These are phyloP conservation scores for Penicillium cataractarum DNA, from an alignment of 495 filamentous ascomycete genomes.

Conservation along the genomic window DNA sequence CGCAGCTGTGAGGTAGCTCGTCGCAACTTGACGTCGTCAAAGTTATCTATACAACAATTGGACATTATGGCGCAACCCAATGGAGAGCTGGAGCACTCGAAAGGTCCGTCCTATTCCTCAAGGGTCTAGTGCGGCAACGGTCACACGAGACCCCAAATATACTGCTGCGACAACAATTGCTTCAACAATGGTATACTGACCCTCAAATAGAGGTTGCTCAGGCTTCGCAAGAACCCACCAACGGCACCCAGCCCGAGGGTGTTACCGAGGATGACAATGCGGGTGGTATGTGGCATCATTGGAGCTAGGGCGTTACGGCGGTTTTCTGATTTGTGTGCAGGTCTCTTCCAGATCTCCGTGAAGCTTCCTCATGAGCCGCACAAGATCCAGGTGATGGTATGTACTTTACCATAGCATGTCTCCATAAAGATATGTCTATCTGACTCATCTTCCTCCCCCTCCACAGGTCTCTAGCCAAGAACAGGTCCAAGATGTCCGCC, in stretches of 20 bases:
- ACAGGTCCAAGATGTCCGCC: conserved; percentile 95
- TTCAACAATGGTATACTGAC: conserved; percentile 27
- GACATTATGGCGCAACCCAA: conserved; percentile 47
- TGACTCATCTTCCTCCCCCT: conserved; percentile 13
- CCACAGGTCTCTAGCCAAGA: conserved; percentile 85
- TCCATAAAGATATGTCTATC: conserved; percentile 12
- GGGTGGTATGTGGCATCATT: conserved; percentile 39
- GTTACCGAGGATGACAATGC: conserved; percentile 44
- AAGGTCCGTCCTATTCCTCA: conserved; percentile 38
- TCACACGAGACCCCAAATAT: conserved; percentile 19
- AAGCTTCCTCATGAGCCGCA: conserved; percentile 79
- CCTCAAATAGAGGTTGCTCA: conserved; percentile 37
- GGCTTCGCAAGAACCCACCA: conserved; percentile 40
- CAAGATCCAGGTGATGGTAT: conserved; percentile 82
- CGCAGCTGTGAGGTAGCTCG: conserved; percentile 22
- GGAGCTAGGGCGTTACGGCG: neutral
- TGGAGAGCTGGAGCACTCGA: conserved; percentile 48
- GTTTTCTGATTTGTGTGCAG: conserved; percentile 35
- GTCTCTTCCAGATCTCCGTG: conserved; percentile 80
- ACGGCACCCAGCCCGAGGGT: conserved; percentile 39
- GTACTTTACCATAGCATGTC: conserved; percentile 24
- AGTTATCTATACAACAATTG: conserved; percentile 27
- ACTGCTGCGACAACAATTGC: neutral
- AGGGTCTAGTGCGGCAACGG: conserved; percentile 1
- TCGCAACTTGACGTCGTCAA: conserved; percentile 21